A percentile compares a stretch with the other conserved stretches of the same genome.
Evolutionary conservation across 257 asterid species (phyloP).

Genomic region (Nicotiana knightiana): DNA sequence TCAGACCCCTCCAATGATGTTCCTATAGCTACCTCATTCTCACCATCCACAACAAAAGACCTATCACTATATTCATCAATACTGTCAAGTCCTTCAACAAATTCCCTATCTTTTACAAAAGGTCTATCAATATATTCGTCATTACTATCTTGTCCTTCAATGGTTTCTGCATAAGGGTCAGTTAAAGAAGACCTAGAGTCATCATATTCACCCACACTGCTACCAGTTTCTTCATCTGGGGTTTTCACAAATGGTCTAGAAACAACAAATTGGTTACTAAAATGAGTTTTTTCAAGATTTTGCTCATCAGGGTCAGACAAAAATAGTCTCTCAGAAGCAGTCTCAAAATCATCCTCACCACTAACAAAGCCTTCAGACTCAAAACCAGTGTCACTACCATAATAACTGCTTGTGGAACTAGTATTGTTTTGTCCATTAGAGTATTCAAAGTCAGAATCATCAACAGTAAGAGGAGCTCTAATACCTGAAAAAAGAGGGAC

Average conservation of each 20-base stretch:
- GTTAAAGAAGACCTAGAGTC: constrained; percentile 30
- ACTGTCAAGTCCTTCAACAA: constrained; percentile 17
- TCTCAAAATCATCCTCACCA: constrained; percentile 50
- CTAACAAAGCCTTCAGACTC: constrained; percentile 45
- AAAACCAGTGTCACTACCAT: constrained; percentile 40
- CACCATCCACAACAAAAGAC: constrained; percentile 24
- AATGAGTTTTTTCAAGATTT: constrained; percentile 28
- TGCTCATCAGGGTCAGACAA: constrained; percentile 29
- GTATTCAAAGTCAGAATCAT: constrained; percentile 67
- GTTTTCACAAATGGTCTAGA: constrained; percentile 26
- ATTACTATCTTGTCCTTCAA: constrained; percentile 16
- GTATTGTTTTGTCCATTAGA: constrained; percentile 32
- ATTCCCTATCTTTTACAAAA: constrained; percentile 18
- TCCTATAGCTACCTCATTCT: constrained; percentile 18
- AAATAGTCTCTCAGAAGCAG: constrained; percentile 29
- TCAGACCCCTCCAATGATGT: constrained; percentile 5
- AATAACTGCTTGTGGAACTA: constrained; percentile 33
- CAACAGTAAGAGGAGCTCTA: constrained; percentile 83
- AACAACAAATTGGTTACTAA: constrained; percentile 26
- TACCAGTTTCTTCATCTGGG: constrained; percentile 22
- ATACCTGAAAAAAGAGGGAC: constrained; percentile 52
- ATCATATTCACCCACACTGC: constrained; percentile 10
- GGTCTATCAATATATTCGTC: constrained; percentile 28
- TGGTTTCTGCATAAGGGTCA: constrained; percentile 22
- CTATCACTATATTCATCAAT: constrained; percentile 22